Percentiles rank a stretch among this genome's conserved stretches.
Conservation (phyloP, 805 yeast species). For the Schwanniomyces vanrijiae region DNA sequence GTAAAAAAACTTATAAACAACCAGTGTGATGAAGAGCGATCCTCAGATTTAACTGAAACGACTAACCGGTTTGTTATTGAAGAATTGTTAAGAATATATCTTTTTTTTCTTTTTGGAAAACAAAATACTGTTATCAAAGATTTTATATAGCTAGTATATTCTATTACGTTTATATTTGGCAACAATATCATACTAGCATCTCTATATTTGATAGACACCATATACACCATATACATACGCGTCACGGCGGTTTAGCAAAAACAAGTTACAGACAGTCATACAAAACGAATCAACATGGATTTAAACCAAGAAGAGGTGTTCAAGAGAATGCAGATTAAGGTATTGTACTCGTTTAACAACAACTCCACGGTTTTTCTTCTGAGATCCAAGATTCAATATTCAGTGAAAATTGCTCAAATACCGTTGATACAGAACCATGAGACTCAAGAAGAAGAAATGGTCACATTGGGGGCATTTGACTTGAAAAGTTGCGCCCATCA, state of each 20-base stretch:
- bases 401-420: constrained; percentile 39
- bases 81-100: not conserved
- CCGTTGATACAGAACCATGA: constrained; percentile 20
- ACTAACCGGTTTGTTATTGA: not conserved
- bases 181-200: no score
- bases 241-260: not conserved
- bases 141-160: not conserved
- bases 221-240: not conserved
- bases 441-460: constrained; percentile 21
- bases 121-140: no score
- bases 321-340: constrained; percentile 45
- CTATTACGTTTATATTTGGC: no score
- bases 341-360: constrained; percentile 45
- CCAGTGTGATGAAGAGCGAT: not conserved
- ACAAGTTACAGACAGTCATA: not conserved
- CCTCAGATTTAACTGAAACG: not conserved
- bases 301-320: constrained; percentile 14
- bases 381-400: constrained; percentile 31
- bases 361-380: constrained; percentile 43
- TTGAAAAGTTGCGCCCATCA: constrained; percentile 38
- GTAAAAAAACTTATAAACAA: not conserved
- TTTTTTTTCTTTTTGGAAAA: not conserved
- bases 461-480: constrained; percentile 44
- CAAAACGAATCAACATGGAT: constrained; percentile 3
- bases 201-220: no score